Percentiles rank a stretch among this genome's conserved stretches.
Conservation (phyloP, 345 rosid species). For the Combretum micranthum region DNA sequence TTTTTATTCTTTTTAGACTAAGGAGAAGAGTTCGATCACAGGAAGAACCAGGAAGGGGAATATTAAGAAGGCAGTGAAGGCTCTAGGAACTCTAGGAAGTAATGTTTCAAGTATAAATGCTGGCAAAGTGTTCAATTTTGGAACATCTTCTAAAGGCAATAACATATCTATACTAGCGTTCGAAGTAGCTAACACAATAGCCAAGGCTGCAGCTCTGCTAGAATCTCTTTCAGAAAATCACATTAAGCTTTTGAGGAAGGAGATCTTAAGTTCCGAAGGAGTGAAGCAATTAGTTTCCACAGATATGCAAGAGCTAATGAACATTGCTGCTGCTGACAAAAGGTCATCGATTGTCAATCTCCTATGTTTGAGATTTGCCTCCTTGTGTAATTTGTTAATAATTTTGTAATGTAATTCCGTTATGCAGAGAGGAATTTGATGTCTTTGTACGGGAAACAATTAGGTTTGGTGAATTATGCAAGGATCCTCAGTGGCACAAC, state of each 20-base stretch:
- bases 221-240: conserved; percentile 64
- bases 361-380: neutral
- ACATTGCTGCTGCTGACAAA: conserved; percentile 85
- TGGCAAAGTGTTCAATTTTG: conserved; percentile 39
- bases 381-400: neutral
- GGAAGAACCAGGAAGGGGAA: conserved; percentile 60
- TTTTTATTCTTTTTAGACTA: conserved; percentile 19
- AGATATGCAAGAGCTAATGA: conserved; percentile 49
- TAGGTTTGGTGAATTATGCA: conserved; percentile 82
- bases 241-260: conserved; percentile 50
- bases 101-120: conserved; percentile 65
- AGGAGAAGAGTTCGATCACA: conserved; percentile 43
- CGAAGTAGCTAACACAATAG: conserved; percentile 90
- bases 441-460: conserved; percentile 67
- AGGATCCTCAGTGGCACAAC: conserved; percentile 88
- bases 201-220: conserved; percentile 65
- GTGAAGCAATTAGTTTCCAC: conserved; percentile 65
- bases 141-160: conserved; percentile 40
- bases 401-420: conserved; percentile 7
- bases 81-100: conserved; percentile 71
- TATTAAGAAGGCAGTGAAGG: conserved; percentile 64
- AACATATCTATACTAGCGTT: conserved; percentile 61
- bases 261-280: conserved; percentile 57
- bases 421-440: conserved; percentile 73
- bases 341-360: conserved; percentile 36